Evolutionary conservation across 257 asterid genomes (phyloP).

Genomic region (Parsonsia alboflavescens): DNA sequence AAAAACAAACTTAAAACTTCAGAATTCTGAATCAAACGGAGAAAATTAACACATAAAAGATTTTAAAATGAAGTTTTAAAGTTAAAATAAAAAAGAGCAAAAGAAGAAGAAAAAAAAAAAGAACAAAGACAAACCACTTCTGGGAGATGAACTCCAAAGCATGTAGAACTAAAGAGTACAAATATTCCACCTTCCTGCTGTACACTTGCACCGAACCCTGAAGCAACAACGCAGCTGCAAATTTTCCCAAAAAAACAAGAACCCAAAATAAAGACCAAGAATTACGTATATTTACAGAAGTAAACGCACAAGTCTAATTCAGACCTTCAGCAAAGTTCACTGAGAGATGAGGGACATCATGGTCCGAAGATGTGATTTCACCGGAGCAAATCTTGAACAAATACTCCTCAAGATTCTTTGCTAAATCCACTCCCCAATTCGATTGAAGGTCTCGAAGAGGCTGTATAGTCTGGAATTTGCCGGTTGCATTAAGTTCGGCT

Average conservation of each 20-base stretch:
- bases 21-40: neutral
- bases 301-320: neutral
- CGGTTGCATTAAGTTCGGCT: slow-evolving; percentile 40
- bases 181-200: slow-evolving; percentile 91
- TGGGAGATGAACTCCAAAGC: slow-evolving; percentile 83
- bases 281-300: neutral
- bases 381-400: slow-evolving; percentile 86
- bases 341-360: slow-evolving; percentile 40
- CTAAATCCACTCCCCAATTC: slow-evolving; percentile 87
- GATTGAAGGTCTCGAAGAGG: slow-evolving; percentile 83
- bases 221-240: slow-evolving; percentile 93
- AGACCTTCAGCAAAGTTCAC: slow-evolving; percentile 91
- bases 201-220: slow-evolving; percentile 98
- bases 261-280: neutral
- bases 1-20: neutral
- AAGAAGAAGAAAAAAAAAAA: neutral
- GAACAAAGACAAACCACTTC: slow-evolving; percentile 55
- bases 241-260: slow-evolving; percentile 8
- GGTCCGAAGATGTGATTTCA: slow-evolving; percentile 37
- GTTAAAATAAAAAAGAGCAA: slow-evolving; percentile 1
- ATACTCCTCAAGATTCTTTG: slow-evolving; percentile 78
- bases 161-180: slow-evolving; percentile 80
- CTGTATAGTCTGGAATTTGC: slow-evolving; percentile 51
- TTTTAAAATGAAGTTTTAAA: neutral
- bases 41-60: neutral